Base-by-base conservation (phyloP, 2,329 filamentous ascomycete genomes). In the Aphanocladium album region DNA sequence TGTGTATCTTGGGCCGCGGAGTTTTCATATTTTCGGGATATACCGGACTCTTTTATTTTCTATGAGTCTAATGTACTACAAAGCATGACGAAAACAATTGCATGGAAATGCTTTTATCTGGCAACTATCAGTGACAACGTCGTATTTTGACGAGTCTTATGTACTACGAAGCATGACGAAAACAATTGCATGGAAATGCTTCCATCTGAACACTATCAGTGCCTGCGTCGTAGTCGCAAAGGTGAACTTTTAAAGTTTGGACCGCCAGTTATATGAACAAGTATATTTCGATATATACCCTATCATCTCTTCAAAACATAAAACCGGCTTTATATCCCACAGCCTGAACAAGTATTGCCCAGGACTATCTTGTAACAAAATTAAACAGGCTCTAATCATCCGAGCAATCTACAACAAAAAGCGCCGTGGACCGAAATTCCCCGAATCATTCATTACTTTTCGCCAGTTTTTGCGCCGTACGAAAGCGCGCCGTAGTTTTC, bases 21-120 rank as follows among this genome's bases (percentile, higher is more conserved):
- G 57, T 59, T 59, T 59, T 59, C 37, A 52, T 46, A 52, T 9
- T 59, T 53, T 21, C n/a, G 37, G 39, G 39, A 52, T 59, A 46
- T 46, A 59, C 33, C 33, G 27, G 23, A 16, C 27, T 53, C 49
- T 35, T 37, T 53, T 21, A 12, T 12, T 51, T 9, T 5, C 7
- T 19, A 19, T 9, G 55, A 41, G 35, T 21, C 25, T 19, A 5
- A 19, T 59, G 56, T 58, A 58, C 47, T 51, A 35, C 45, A 52
- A 59, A 43, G 35, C 9, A 33, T 30, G 19, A 50, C 33, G 27
- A 45, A 33, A 45, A 57, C 27, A 19, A 50, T 27, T 41, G 55
- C 33, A 49, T 57, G 17, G 25, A n/a, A 11, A 8, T 33, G n/a
- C 12, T 35, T 17, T 6, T 5, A 9, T 17, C 11, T 16, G 7